Conservation (phyloP, 2,329 filamentous ascomycete genomes). For the Botrytis tulipae region DNA sequence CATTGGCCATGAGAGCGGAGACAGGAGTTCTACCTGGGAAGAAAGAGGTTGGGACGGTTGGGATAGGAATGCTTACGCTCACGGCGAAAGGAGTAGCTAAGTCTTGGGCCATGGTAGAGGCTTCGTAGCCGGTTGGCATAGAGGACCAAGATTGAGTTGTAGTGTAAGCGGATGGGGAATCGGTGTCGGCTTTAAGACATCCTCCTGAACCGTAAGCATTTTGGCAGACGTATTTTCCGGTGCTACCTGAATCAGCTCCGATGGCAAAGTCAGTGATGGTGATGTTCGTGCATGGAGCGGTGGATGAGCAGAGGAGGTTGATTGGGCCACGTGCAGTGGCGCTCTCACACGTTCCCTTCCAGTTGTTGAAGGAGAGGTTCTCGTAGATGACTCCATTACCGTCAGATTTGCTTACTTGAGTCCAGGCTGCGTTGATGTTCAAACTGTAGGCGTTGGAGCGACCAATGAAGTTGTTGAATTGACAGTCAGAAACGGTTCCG, state of each 20-base stretch:
- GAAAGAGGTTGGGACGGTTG: constrained; percentile 32
- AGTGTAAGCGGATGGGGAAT: constrained; percentile 14
- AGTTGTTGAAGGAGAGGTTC: constrained; percentile 54
- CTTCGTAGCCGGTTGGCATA: constrained; percentile 23
- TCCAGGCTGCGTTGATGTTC: constrained; percentile 53
- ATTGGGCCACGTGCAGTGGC: constrained; percentile 52
- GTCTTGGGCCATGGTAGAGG: constrained; percentile 27
- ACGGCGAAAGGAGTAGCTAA: constrained; percentile 26
- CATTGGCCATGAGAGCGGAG: constrained; percentile 12
- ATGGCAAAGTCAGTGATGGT: constrained; percentile 51
- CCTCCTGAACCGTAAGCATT: constrained; percentile 49
- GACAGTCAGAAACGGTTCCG: constrained; percentile 50
- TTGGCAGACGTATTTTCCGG: constrained; percentile 46
- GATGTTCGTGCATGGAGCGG: constrained; percentile 52
- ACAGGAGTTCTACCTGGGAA: constrained; percentile 30
- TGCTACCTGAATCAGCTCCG: constrained; percentile 49
- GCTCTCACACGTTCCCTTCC: constrained; percentile 53
- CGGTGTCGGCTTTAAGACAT: constrained; percentile 37
- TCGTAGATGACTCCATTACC: constrained; percentile 53
- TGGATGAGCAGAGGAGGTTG: constrained; percentile 50
- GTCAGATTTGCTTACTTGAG: constrained; percentile 45
- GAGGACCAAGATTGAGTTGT: constrained; percentile 23
- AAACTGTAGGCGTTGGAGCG: constrained; percentile 54
- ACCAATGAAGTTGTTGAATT: constrained; percentile 59
- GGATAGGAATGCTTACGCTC: constrained; percentile 30